phyloP scores from a whole-genome alignment of 371 early-diverging fungal genomes.

The Mortierella sp. region DNA sequence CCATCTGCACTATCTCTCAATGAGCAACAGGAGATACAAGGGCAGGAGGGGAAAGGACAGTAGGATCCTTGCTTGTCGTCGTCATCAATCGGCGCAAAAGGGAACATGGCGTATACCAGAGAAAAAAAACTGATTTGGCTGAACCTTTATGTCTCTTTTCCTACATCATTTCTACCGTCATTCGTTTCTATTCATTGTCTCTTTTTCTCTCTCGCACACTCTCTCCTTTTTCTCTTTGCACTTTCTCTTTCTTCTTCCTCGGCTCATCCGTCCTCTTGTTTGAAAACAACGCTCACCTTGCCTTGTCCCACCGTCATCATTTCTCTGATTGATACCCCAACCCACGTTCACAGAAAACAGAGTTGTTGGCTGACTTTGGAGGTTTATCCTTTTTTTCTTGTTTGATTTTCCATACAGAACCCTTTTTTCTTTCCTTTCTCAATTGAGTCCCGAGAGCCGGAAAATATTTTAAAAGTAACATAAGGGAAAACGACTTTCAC shows the following conservation, averaged over 20 bases:
- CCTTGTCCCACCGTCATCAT: not conserved
- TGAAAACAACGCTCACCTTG: not conserved
- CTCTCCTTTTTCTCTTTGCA: conserved; percentile 1
- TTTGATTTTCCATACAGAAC: conserved; percentile 12
- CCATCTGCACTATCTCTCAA: conserved; percentile 7
- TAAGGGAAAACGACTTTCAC: not conserved
- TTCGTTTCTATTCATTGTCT: not conserved
- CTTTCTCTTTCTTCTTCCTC: not conserved
- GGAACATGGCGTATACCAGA: conserved; percentile 30
- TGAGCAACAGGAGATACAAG: conserved; percentile 10
- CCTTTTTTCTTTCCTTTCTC: not conserved
- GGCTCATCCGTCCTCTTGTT: not conserved
- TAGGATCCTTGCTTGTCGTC: conserved; percentile 11
- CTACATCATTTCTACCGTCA: not conserved
- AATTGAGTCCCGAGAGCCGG: conserved; percentile 14
- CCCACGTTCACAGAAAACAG: not conserved
- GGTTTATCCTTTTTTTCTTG: conserved; percentile 8
- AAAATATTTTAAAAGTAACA: not conserved
- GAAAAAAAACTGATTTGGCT: not conserved
- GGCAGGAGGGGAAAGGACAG: not conserved
- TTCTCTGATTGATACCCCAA: not conserved
- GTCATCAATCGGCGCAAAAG: conserved; percentile 33
- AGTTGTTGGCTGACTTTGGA: conserved; percentile 5
- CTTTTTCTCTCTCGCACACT: not conserved
- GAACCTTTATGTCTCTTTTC: conserved; percentile 6